phyloP scores from a whole-genome alignment of 805 yeast genomes.

The Diddensiella santjacobensis region DNA sequence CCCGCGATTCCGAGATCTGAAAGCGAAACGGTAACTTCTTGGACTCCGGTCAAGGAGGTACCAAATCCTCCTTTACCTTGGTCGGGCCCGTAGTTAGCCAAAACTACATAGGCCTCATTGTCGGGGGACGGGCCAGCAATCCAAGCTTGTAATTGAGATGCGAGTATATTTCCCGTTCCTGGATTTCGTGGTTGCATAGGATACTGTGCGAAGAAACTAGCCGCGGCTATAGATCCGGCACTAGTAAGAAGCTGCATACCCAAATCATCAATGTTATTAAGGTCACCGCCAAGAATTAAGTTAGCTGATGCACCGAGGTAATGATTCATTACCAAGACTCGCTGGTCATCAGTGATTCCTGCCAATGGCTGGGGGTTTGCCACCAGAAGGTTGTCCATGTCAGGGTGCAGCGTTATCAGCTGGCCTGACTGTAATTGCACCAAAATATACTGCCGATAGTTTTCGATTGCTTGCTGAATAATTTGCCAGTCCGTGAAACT shows the following conservation, averaged over 20 bases:
- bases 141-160: constrained; percentile 15
- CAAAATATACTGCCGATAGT: constrained; percentile 14
- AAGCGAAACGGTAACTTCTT: constrained; percentile 9
- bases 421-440: constrained; percentile 5
- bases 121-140: constrained; percentile 9
- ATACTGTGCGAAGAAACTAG: constrained; percentile 12
- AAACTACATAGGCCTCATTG: constrained; percentile 10
- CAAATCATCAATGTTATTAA: constrained; percentile 11
- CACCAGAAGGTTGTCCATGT: constrained; percentile 16
- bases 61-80: constrained; percentile 16
- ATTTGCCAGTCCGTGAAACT: constrained; percentile 8
- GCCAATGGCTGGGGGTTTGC: constrained; percentile 9
- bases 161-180: constrained; percentile 11
- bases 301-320: constrained; percentile 16
- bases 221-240: constrained; percentile 8
- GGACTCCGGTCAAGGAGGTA: constrained; percentile 5
- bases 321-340: constrained; percentile 13
- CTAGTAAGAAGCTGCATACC: constrained; percentile 12
- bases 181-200: constrained; percentile 19
- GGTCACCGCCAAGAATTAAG: constrained; percentile 12
- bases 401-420: constrained; percentile 12
- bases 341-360: constrained; percentile 13
- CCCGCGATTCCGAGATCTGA: constrained; percentile 10
- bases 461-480: constrained; percentile 16
- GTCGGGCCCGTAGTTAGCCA: constrained; percentile 17